Conservation (phyloP, 148 eudicot species). For the Silene latifolia region DNA sequence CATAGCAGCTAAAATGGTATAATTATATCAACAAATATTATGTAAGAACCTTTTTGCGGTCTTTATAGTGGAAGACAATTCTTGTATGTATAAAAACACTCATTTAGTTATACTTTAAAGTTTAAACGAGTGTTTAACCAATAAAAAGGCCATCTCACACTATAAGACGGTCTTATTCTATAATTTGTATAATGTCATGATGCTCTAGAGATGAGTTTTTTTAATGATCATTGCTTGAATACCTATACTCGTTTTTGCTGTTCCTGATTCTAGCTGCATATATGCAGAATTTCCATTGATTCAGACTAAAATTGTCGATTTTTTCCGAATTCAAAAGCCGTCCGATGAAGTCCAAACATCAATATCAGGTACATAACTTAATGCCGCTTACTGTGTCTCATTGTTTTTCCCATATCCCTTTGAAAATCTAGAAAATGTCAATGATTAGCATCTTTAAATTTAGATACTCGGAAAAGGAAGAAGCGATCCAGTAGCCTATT, state of each 20-base stretch:
- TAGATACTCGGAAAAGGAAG: constrained; percentile 57
- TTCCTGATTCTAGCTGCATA: not conserved
- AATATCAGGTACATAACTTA: constrained; percentile 43
- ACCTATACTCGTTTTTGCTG: not conserved
- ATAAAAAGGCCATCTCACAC: too few relatives aligned
- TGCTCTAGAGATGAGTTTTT: not conserved
- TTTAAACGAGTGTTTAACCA: too few relatives aligned
- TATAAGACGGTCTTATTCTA: too few relatives aligned
- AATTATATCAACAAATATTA: too few relatives aligned
- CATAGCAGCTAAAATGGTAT: too few relatives aligned
- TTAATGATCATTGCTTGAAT: not conserved
- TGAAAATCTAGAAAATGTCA: not conserved
- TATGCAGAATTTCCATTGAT: constrained; percentile 69
- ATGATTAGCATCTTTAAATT: not conserved
- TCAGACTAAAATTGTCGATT: constrained; percentile 89
- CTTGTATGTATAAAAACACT: too few relatives aligned
- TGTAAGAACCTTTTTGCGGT: too few relatives aligned
- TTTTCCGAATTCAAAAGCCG: constrained; percentile 79
- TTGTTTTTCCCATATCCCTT: not conserved
- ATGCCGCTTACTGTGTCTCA: not conserved
- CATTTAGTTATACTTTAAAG: too few relatives aligned
- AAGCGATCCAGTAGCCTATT: constrained; percentile 44
- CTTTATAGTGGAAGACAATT: too few relatives aligned
- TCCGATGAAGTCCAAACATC: constrained; percentile 30
- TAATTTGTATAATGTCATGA: too few relatives aligned